Conservation (phyloP, 331 rosid genomes). For the Pyracantha coccinea region DNA sequence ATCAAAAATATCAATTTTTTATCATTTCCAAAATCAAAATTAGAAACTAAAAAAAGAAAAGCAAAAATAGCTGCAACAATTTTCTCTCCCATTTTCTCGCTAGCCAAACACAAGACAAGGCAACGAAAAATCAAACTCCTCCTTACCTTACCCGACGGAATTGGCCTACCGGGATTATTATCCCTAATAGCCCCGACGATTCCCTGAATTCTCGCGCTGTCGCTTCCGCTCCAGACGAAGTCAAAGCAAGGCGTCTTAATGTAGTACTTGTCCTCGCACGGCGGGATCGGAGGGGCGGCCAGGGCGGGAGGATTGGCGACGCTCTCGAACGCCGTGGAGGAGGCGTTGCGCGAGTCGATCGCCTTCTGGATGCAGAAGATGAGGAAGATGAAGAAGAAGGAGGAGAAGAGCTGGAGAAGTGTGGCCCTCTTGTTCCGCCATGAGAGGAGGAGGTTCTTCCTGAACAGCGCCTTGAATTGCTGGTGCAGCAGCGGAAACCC, state of each 20-base stretch:
- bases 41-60: not conserved
- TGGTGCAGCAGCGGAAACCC: slow-evolving; percentile 41
- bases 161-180: slow-evolving; percentile 67
- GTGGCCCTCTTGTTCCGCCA: slow-evolving; percentile 66
- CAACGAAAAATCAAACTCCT: not conserved
- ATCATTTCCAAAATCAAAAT: not conserved
- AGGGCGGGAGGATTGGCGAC: slow-evolving; percentile 25
- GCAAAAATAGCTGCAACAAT: not conserved
- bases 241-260: slow-evolving; percentile 53
- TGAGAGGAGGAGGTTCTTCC: slow-evolving; percentile 58
- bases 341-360: slow-evolving; percentile 23
- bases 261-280: slow-evolving; percentile 53
- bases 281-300: slow-evolving; percentile 38
- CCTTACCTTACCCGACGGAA: slow-evolving; percentile 47
- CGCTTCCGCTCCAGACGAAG: slow-evolving; percentile 58
- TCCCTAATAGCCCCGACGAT: slow-evolving; percentile 52
- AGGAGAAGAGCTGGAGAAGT: slow-evolving; percentile 56
- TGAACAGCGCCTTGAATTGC: slow-evolving; percentile 53
- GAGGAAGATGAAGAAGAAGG: slow-evolving; percentile 64
- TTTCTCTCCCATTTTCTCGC: slow-evolving; percentile 8
- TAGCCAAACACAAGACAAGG: slow-evolving; percentile 14
- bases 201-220: slow-evolving; percentile 19
- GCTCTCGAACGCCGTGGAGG: slow-evolving; percentile 19
- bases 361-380: slow-evolving; percentile 65
- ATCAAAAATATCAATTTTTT: not conserved